A percentile compares a stretch with the other conserved stretches of the same genome.
These are phyloP conservation scores for Symbiodinium natans DNA, from an alignment of 73 alveolate genomes.

Conservation along the genomic window DNA sequence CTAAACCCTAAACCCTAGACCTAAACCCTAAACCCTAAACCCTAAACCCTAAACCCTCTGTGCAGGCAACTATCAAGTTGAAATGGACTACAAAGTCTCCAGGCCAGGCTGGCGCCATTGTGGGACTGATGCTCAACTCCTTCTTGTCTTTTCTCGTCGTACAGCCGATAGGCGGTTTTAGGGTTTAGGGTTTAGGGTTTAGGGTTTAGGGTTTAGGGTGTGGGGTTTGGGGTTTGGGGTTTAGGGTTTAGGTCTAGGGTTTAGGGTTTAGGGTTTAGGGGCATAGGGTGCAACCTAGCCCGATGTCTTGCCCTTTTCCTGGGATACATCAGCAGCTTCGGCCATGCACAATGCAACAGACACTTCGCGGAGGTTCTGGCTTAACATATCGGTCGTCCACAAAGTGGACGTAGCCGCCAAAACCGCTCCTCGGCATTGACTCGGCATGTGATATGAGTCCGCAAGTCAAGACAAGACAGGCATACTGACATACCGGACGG, in stretches of 20 bases:
- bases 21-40: neutral
- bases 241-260: neutral
- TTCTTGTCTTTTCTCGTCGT: too few species aligned
- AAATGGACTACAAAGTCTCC: slow-evolving; percentile 46
- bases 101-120: neutral
- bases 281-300: neutral
- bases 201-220: neutral
- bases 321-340: too few species aligned
- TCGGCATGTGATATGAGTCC: neutral
- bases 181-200: neutral
- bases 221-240: neutral
- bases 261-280: neutral
- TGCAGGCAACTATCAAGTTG: slow-evolving; percentile 51
- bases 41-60: neutral
- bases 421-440: neutral
- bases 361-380: slow-evolving; percentile 55
- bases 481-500: too few species aligned
- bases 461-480: too few species aligned
- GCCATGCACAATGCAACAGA: too few species aligned
- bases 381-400: slow-evolving; percentile 78
- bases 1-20: neutral
- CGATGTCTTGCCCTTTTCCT: too few species aligned
- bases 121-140: too few species aligned
- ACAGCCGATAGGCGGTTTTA: too few species aligned
- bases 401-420: slow-evolving; percentile 68